phyloP scores from a whole-genome alignment of 1,284 basidiomycete genomes.

The Pseudozyma sp. region DNA sequence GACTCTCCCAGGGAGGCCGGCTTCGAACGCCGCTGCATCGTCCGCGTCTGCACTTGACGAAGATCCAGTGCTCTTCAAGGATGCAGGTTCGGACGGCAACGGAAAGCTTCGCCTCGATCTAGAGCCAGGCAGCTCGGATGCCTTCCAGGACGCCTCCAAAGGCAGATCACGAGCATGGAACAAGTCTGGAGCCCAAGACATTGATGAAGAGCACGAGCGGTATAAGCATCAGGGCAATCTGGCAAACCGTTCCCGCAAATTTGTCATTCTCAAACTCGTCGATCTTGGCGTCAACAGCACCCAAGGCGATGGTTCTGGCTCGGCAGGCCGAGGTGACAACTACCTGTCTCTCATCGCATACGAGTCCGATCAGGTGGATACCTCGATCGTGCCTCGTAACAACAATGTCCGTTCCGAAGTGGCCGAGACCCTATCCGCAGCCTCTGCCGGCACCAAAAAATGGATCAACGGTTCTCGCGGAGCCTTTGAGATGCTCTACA shows the following conservation, averaged over 20 bases:
- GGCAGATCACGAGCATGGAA: slow-evolving; percentile 2
- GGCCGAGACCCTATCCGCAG: slow-evolving; percentile 8
- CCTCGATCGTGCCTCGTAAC: slow-evolving; percentile 10
- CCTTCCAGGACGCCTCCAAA: slow-evolving; percentile 11
- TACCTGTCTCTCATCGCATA: slow-evolving; percentile 85
- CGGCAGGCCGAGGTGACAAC: slow-evolving; percentile 79
- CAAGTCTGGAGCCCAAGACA: slow-evolving; percentile 54
- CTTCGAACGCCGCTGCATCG: background rate
- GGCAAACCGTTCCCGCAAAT: slow-evolving; percentile 76
- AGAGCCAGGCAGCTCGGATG: slow-evolving; percentile 31
- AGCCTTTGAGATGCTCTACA: slow-evolving; percentile 87
- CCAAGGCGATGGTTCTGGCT: slow-evolving; percentile 62
- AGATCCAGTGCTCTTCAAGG: slow-evolving; percentile 40
- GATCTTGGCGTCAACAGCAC: slow-evolving; percentile 78
- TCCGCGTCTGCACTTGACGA: background rate
- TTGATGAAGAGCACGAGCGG: slow-evolving; percentile 70
- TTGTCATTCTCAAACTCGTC: slow-evolving; percentile 85
- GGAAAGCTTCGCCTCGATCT: slow-evolving; percentile 35
- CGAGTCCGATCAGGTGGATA: slow-evolving; percentile 78
- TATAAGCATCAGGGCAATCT: slow-evolving; percentile 58
- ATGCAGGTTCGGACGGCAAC: slow-evolving; percentile 6
- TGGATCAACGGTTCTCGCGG: slow-evolving; percentile 90
- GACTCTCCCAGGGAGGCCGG: background rate
- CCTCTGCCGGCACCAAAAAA: slow-evolving; percentile 70
- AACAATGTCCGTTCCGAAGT: slow-evolving; percentile 28